Evolutionary conservation across 2,329 filamentous ascomycete genomes (phyloP).

Genomic region (Calonectria crousiana): DNA sequence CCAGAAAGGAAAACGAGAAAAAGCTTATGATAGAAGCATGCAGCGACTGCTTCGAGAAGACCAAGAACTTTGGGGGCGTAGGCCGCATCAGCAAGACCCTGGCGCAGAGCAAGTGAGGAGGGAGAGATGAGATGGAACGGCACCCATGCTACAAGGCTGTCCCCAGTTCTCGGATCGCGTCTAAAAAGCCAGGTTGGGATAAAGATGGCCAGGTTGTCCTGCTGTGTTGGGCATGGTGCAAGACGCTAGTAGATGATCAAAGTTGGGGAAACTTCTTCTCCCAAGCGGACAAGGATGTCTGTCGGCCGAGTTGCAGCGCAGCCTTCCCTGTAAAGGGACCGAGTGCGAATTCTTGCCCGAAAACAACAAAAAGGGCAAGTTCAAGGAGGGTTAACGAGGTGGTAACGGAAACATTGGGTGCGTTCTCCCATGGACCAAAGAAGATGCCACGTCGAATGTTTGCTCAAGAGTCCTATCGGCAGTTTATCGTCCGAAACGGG

Average conservation of each 20-base stretch:
- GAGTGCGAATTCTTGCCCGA: not conserved
- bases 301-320: too few species aligned
- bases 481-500: not conserved
- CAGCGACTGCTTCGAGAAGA: not conserved
- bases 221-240: not conserved
- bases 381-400: not conserved
- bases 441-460: not conserved
- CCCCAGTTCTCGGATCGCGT: not conserved
- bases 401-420: not conserved
- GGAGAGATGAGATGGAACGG: not conserved
- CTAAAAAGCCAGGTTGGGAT: not conserved
- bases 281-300: too few species aligned
- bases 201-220: not conserved
- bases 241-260: not conserved
- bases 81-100: not conserved
- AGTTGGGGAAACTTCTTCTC: not conserved
- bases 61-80: not conserved
- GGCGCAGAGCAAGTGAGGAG: not conserved
- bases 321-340: not conserved
- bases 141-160: not conserved
- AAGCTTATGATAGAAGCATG: not conserved
- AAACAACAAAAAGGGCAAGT: not conserved
- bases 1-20: not conserved
- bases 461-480: not conserved
- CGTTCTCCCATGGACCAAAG: not conserved